Conservation (phyloP, 2,329 filamentous ascomycete species). For the Apiospora malaysiana region DNA sequence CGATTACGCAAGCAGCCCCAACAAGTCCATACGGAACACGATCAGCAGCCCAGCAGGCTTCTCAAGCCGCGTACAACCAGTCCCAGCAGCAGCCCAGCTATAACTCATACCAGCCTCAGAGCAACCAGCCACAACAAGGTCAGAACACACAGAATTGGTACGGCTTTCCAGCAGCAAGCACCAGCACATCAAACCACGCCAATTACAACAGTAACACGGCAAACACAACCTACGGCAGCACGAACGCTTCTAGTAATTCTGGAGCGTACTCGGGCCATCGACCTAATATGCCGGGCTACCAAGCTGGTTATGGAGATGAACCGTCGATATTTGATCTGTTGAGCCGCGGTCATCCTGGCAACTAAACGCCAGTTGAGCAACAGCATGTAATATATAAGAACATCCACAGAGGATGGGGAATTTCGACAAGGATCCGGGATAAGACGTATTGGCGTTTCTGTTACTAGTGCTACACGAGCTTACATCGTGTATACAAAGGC, state of each 20-base stretch:
- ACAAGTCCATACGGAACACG: conserved; percentile 36
- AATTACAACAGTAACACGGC: conserved; percentile 32
- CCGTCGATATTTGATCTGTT: conserved; percentile 37
- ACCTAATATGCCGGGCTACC: conserved; percentile 30
- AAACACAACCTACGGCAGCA: conserved; percentile 29
- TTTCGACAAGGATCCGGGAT: background rate
- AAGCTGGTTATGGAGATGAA: conserved; percentile 34
- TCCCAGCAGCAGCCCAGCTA: conserved; percentile 38
- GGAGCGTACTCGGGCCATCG: conserved; percentile 31
- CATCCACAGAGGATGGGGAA: no score
- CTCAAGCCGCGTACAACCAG: conserved; percentile 36
- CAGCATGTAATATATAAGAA: background rate
- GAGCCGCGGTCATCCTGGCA: conserved; percentile 22
- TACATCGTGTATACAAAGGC: background rate
- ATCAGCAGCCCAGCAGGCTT: conserved; percentile 32
- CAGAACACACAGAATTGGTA: conserved; percentile 44
- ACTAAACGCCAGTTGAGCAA: background rate
- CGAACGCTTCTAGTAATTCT: conserved; percentile 23
- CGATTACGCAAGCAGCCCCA: conserved; percentile 27
- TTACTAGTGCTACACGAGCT: background rate
- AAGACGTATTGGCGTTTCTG: background rate
- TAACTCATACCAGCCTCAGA: conserved; percentile 34
- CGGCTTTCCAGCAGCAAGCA: conserved; percentile 36
- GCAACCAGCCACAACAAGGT: conserved; percentile 15
- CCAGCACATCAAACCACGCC: conserved; percentile 28